phyloP scores from a whole-genome alignment of 2,329 filamentous ascomycete species.

The Waltergamsia citrina region DNA sequence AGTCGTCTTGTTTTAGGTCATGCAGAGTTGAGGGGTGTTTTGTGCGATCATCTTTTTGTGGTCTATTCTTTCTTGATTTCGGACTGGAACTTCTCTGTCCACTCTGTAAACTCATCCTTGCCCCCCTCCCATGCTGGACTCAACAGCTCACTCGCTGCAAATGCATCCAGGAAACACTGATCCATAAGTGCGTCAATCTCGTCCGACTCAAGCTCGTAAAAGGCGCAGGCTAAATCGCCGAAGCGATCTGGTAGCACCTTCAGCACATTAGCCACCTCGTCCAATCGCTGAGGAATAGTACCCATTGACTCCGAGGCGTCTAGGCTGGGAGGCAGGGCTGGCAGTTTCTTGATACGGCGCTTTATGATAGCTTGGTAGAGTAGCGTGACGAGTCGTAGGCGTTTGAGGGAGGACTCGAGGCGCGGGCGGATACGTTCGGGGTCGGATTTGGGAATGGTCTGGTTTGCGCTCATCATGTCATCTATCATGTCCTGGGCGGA shows the following conservation, averaged over 20 bases:
- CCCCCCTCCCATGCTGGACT: constrained; percentile 51
- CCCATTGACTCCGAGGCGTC: constrained; percentile 6
- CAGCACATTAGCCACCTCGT: constrained; percentile 47
- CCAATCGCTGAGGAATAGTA: constrained; percentile 30
- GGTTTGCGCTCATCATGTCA: constrained; percentile 54
- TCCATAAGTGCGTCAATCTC: constrained; percentile 51
- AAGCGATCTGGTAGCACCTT: constrained; percentile 55
- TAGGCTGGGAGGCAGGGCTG: constrained; percentile 25
- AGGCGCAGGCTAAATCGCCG: constrained; percentile 59
- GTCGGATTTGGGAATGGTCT: constrained; percentile 54
- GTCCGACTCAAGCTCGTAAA: constrained; percentile 58
- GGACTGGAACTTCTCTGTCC: constrained; percentile 52
- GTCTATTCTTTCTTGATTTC: constrained; percentile 37
- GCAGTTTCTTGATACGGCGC: constrained; percentile 54
- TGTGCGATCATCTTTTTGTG: no score
- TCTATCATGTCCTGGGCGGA: constrained; percentile 53
- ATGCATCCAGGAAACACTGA: constrained; percentile 50
- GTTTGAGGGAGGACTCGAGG: constrained; percentile 53
- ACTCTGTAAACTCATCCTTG: constrained; percentile 69
- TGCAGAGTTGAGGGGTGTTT: no score
- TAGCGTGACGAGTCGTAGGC: constrained; percentile 56
- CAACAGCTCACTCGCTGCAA: constrained; percentile 44
- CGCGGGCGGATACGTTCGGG: constrained; percentile 54
- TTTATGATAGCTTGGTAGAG: constrained; percentile 64
- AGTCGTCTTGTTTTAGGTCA: no score